Evolutionary conservation across 345 rosid species (phyloP).

Genomic region (Euphorbia pulcherrima): DNA sequence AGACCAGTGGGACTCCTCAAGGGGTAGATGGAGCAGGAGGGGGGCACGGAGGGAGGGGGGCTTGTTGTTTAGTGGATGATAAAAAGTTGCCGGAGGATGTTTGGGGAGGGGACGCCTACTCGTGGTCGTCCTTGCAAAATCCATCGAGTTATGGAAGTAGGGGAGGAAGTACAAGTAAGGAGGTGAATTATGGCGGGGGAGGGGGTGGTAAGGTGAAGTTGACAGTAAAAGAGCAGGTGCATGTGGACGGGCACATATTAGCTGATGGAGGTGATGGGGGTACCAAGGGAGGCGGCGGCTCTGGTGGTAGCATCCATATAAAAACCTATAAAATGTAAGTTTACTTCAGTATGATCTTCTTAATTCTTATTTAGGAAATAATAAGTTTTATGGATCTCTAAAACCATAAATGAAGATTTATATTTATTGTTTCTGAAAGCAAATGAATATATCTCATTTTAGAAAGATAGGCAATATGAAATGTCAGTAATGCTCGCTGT

Average conservation of each 20-base stretch:
- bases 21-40: conserved; percentile 91
- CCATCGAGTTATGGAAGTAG: conserved; percentile 86
- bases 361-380: background rate
- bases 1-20: conserved; percentile 94
- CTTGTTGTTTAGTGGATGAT: conserved; percentile 64
- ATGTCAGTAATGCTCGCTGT: background rate
- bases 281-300: conserved; percentile 87
- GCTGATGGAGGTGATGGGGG: conserved; percentile 92
- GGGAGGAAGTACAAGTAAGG: conserved; percentile 84
- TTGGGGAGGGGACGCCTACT: conserved; percentile 98
- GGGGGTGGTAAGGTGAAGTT: conserved; percentile 84
- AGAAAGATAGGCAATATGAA: background rate
- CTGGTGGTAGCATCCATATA: conserved; percentile 85
- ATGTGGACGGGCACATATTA: conserved; percentile 63
- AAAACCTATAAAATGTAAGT: conserved; percentile 78
- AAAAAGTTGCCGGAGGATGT: conserved; percentile 82
- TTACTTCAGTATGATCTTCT: conserved; percentile 5
- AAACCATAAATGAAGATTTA: conserved; percentile 3
- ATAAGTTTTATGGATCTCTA: background rate
- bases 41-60: conserved; percentile 98
- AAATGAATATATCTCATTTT: background rate
- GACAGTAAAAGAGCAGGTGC: conserved; percentile 41
- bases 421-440: background rate
- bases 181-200: conserved; percentile 81
- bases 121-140: conserved; percentile 74